phyloP scores from a whole-genome alignment of 139 green algal genomes.

The Chlorella vulgaris region DNA sequence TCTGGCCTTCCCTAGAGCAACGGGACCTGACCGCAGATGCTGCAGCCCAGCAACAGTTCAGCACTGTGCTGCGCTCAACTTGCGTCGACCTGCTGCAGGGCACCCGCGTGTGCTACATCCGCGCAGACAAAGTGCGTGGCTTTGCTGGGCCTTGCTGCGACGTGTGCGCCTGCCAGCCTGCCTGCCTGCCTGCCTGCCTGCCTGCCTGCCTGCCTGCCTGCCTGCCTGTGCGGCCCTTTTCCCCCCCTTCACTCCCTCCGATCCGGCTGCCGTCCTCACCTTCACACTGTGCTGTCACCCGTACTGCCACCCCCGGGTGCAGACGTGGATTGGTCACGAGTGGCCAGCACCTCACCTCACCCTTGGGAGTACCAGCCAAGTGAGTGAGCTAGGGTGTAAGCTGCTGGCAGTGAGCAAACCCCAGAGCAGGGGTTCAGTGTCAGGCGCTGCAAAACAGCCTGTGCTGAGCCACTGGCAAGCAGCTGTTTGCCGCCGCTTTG shows the following conservation, averaged over 20 bases:
- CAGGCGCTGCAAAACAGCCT: not conserved
- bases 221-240: no score
- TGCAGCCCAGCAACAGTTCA: no score
- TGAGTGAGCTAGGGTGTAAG: not conserved
- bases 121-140: not conserved
- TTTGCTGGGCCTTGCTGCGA: not conserved
- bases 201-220: no score
- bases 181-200: no score
- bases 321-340: slow-evolving; percentile 26
- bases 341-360: slow-evolving; percentile 5
- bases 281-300: not conserved
- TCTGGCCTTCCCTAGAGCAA: no score
- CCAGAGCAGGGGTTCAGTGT: not conserved
- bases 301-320: not conserved
- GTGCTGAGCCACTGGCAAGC: no score
- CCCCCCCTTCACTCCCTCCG: no score
- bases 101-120: slow-evolving; percentile 4
- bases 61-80: no score
- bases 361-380: slow-evolving; percentile 24
- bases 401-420: not conserved
- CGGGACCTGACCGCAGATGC: no score
- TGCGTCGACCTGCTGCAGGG: slow-evolving; percentile 3
- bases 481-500: no score
- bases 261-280: no score
- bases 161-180: no score